phyloP scores from a whole-genome alignment of 2,329 filamentous ascomycete genomes.

The Penicillium frequentans region DNA sequence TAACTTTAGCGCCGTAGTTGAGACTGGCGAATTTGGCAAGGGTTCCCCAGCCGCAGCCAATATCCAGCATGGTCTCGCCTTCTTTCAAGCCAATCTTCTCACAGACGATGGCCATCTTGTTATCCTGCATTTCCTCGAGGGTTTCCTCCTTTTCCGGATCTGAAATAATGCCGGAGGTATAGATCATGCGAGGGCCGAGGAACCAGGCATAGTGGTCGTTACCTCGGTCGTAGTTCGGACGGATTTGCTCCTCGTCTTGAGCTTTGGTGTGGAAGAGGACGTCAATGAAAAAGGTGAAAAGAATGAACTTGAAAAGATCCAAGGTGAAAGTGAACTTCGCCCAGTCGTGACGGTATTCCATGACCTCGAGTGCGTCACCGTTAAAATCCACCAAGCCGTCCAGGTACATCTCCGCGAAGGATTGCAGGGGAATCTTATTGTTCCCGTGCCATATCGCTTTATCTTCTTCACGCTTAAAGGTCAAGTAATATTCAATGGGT shows the following conservation, averaged over 20 bases:
- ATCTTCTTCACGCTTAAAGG: conserved; percentile 24
- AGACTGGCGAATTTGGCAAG: conserved; percentile 80
- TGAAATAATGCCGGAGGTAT: conserved; percentile 34
- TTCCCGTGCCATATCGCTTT: too few species aligned
- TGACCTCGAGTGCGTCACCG: conserved; percentile 31
- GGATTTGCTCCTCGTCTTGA: conserved; percentile 31
- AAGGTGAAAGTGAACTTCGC: conserved; percentile 31
- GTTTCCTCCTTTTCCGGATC: conserved; percentile 30
- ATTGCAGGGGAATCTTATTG: too few species aligned
- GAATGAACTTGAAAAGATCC: not conserved
- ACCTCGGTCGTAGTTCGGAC: conserved; percentile 33
- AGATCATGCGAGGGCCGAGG: conserved; percentile 37
- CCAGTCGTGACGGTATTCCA: conserved; percentile 38
- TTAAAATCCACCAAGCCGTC: conserved; percentile 35
- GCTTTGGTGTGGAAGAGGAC: too few species aligned
- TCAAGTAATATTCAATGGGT: conserved; percentile 28
- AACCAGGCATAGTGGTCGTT: conserved; percentile 37
- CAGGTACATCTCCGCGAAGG: conserved; percentile 28
- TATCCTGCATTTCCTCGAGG: conserved; percentile 62
- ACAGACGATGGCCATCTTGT: conserved; percentile 85
- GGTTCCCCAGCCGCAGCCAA: conserved; percentile 91
- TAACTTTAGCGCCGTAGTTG: conserved; percentile 68
- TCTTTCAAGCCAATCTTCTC: conserved; percentile 80
- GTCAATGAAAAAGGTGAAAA: too few species aligned
- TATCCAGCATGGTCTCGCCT: conserved; percentile 78